phyloP scores from a whole-genome alignment of 805 yeast genomes.

The Schizosaccharomyces lindneri region DNA sequence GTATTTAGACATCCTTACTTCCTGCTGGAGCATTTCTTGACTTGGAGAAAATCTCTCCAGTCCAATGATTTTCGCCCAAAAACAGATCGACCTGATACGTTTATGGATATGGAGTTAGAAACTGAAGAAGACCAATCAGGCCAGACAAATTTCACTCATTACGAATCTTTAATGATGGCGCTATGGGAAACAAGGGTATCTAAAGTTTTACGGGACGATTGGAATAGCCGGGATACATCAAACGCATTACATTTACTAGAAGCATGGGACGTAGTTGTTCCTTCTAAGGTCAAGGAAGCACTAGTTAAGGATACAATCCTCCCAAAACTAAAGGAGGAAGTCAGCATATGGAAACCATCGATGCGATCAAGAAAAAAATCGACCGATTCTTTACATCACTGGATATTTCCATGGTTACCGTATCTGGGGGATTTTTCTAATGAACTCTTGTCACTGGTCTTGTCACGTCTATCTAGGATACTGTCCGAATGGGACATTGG shows the following conservation, averaged over 20 bases:
- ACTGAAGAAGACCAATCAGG: neutral
- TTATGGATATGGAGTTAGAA: constrained; percentile 5
- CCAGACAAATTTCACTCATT: constrained; percentile 10
- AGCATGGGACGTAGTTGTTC: constrained; percentile 20
- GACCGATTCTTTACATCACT: constrained; percentile 4
- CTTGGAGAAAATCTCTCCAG: constrained; percentile 10
- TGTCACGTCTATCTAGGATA: constrained; percentile 8
- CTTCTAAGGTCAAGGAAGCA: constrained; percentile 11
- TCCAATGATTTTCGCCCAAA: neutral
- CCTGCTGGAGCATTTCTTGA: constrained; percentile 13
- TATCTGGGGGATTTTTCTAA: constrained; percentile 8
- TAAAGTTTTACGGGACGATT: constrained; percentile 12
- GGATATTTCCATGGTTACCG: constrained; percentile 20
- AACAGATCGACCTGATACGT: neutral
- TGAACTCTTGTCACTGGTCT: constrained; percentile 10
- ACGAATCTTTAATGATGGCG: constrained; percentile 16
- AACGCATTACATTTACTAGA: constrained; percentile 18
- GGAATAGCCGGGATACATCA: constrained; percentile 20
- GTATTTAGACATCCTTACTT: constrained; percentile 15
- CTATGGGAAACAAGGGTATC: constrained; percentile 17
- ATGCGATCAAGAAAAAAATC: neutral
- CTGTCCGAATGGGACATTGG: constrained; percentile 10
- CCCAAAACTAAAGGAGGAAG: constrained; percentile 17
- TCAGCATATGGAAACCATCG: constrained; percentile 17
- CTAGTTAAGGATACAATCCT: constrained; percentile 15